Conservation (phyloP, 441 rosid species). For the Croton setiger region DNA sequence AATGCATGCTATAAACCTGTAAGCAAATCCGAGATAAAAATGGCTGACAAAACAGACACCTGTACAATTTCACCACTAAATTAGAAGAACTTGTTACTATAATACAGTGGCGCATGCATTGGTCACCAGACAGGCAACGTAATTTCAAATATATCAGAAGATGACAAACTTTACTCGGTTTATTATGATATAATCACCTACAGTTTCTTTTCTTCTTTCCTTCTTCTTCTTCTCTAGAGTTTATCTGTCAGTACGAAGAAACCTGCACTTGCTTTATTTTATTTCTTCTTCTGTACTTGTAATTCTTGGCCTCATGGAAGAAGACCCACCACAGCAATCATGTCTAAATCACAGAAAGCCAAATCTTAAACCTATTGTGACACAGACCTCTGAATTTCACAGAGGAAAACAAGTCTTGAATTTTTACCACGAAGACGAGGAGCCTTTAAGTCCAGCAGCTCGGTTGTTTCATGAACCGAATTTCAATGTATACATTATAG, state of each 20-base stretch:
- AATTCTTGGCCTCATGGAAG: neutral
- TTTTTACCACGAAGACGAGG: neutral
- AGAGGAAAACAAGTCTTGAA: neutral
- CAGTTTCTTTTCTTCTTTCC: no score
- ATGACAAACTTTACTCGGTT: neutral
- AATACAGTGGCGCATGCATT: neutral
- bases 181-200: no score
- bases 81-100: neutral
- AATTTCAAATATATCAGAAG: neutral
- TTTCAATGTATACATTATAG: conserved; percentile 35
- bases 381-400: neutral
- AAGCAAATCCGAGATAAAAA: neutral
- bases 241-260: no score
- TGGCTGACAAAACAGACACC: neutral
- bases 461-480: conserved; percentile 41
- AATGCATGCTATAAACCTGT: neutral
- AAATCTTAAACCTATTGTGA: conserved; percentile 14
- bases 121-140: no score
- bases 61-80: neutral
- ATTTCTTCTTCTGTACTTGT: neutral
- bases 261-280: neutral
- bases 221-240: no score
- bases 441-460: conserved; percentile 41
- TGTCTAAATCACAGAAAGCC: conserved; percentile 18
- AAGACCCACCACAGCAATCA: neutral